These are phyloP conservation scores for Fagus crenata DNA, from an alignment of 306 rosid species.

Conservation along the genomic window DNA sequence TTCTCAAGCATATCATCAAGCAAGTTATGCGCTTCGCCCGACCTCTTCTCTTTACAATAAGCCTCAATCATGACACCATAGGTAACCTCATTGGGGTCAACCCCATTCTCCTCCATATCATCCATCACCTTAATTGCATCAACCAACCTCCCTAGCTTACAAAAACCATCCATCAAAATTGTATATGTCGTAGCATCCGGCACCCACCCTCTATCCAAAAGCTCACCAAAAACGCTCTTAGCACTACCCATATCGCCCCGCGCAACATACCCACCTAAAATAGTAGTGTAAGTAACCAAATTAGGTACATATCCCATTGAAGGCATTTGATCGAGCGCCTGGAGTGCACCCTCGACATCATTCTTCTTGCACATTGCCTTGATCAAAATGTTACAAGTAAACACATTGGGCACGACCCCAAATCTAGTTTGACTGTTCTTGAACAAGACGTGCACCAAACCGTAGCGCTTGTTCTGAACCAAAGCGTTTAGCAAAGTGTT, in stretches of 20 bases:
- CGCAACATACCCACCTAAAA: constrained; percentile 56
- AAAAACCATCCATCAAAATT: constrained; percentile 63
- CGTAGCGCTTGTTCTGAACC: constrained; percentile 53
- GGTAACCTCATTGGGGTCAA: constrained; percentile 63
- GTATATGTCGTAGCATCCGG: constrained; percentile 74
- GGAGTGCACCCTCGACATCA: constrained; percentile 51
- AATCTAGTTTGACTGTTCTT: constrained; percentile 39
- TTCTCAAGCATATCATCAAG: constrained; percentile 67
- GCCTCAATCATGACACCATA: constrained; percentile 73
- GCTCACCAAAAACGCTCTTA: constrained; percentile 51
- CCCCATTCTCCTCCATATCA: constrained; percentile 81
- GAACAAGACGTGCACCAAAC: constrained; percentile 56
- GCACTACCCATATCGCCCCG: constrained; percentile 64
- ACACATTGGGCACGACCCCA: constrained; percentile 56
- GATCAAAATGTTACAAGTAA: constrained; percentile 67
- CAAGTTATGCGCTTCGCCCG: constrained; percentile 66
- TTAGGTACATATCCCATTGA: constrained; percentile 70
- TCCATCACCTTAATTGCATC: constrained; percentile 79
- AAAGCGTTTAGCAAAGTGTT: constrained; percentile 63
- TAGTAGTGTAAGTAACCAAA: constrained; percentile 68
- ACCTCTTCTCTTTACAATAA: constrained; percentile 55
- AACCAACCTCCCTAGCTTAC: constrained; percentile 52
- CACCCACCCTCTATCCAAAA: constrained; percentile 69
- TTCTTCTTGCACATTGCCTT: constrained; percentile 58
- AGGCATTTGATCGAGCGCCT: constrained; percentile 70